These are phyloP conservation scores for Pseudogymnoascus sp. DNA, from an alignment of 2,329 filamentous ascomycete genomes.

Conservation along the genomic window DNA sequence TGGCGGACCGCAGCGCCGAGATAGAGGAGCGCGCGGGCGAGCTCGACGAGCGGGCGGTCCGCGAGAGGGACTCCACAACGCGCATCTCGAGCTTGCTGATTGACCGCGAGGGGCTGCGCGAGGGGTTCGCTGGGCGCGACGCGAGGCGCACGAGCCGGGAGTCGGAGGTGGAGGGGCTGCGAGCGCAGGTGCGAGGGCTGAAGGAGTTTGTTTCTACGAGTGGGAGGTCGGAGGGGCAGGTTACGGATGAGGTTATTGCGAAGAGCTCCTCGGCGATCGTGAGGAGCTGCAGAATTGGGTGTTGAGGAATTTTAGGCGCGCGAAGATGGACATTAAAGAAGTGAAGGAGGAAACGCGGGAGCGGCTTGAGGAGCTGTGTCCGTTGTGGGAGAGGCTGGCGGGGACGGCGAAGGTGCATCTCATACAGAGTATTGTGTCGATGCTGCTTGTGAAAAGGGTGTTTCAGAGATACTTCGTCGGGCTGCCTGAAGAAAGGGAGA, in stretches of 20 bases:
- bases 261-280: constrained; percentile 55
- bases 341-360: constrained; percentile 37
- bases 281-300: constrained; percentile 71
- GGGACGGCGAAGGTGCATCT: constrained; percentile 52
- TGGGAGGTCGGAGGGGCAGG: constrained; percentile 54
- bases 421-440: constrained; percentile 56
- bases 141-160: constrained; percentile 45
- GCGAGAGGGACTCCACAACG: constrained; percentile 26
- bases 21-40: constrained; percentile 40
- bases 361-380: constrained; percentile 44
- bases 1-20: constrained; percentile 45
- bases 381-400: constrained; percentile 51
- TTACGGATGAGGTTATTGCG: constrained; percentile 60
- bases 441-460: constrained; percentile 52
- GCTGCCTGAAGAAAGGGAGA: constrained; percentile 47
- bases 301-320: constrained; percentile 60
- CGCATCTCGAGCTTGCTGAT: constrained; percentile 23
- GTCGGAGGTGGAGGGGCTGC: constrained; percentile 48
- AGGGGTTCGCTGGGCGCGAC: constrained; percentile 43
- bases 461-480: constrained; percentile 61
- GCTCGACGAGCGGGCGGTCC: constrained; percentile 36
- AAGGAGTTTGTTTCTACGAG: constrained; percentile 67
- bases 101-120: constrained; percentile 35
- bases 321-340: constrained; percentile 47
- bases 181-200: constrained; percentile 56